Conservation (phyloP, 176 grass and related monocot genomes). For the Urochloa ruziziensis region DNA sequence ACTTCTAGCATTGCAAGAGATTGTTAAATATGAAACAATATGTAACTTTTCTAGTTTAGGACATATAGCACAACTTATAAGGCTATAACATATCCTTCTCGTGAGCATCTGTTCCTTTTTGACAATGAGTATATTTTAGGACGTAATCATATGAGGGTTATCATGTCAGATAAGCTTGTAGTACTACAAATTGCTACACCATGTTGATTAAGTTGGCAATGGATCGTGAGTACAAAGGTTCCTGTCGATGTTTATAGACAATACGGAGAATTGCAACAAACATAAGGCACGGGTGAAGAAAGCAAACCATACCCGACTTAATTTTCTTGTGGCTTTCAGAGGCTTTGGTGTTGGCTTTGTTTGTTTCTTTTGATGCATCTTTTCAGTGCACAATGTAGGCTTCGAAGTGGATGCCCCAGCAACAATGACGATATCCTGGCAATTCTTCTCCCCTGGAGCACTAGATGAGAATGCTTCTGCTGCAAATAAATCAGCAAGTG, state of each 20-base stretch:
- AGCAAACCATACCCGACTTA: slow-evolving; percentile 66
- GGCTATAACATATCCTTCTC: background rate
- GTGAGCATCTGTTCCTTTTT: slow-evolving; percentile 10
- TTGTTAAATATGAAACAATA: background rate
- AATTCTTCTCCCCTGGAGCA: slow-evolving; percentile 28
- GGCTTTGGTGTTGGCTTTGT: slow-evolving; percentile 29
- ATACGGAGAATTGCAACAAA: background rate
- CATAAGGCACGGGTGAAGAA: slow-evolving; percentile 31
- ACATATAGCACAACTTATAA: background rate
- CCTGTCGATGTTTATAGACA: background rate
- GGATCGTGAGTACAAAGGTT: slow-evolving; percentile 1
- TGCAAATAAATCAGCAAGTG: slow-evolving; percentile 94
- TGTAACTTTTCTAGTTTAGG: background rate
- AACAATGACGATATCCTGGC: slow-evolving; percentile 15
- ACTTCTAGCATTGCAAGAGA: slow-evolving; percentile 14
- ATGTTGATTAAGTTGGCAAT: background rate
- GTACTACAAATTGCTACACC: background rate
- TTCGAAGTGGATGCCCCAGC: slow-evolving; percentile 36
- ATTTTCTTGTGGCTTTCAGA: slow-evolving; percentile 47
- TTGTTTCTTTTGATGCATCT: slow-evolving; percentile 55
- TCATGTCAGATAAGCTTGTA: slow-evolving; percentile 4
- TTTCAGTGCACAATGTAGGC: slow-evolving; percentile 33
- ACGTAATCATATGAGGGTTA: background rate
- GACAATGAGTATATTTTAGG: background rate
- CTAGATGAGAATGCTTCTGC: slow-evolving; percentile 54